phyloP scores from a whole-genome alignment of 495 filamentous ascomycete genomes.

The Rhizodiscina lignyota region DNA sequence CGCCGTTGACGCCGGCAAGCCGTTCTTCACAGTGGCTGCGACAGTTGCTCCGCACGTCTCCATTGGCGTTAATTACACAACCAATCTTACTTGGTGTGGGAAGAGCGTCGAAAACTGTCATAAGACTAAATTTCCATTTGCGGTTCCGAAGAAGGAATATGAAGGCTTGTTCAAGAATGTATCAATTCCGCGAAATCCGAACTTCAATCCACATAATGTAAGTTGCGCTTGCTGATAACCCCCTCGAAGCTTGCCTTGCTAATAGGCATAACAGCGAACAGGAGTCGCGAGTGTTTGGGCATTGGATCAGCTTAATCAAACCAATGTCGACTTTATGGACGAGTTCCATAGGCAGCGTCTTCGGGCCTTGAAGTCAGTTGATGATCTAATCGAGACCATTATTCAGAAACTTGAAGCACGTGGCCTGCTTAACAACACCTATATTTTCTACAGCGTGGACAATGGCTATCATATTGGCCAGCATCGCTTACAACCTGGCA shows the following conservation, averaged over 20 bases:
- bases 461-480: conserved; percentile 8
- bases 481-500: conserved; percentile 4
- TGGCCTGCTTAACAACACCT: conserved; percentile 6
- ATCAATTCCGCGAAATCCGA: too few species aligned
- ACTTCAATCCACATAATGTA: background rate
- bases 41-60: conserved; percentile 3
- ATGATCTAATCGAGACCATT: conserved; percentile 5
- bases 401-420: conserved; percentile 4
- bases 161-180: too few species aligned
- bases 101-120: too few species aligned
- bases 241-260: too few species aligned
- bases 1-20: conserved; percentile 1
- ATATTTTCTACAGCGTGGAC: conserved; percentile 6
- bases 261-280: background rate
- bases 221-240: background rate
- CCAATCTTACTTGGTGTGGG: too few species aligned
- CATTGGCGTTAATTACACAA: background rate
- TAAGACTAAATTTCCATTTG: too few species aligned
- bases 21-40: conserved; percentile 3
- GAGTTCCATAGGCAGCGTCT: background rate
- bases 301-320: background rate
- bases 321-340: background rate
- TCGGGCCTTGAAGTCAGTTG: conserved; percentile 4
- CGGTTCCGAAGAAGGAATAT: too few species aligned
- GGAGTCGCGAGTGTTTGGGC: conserved; percentile 1